phyloP scores from a whole-genome alignment of 2,329 filamentous ascomycete species.

The Beauveria asiatica region DNA sequence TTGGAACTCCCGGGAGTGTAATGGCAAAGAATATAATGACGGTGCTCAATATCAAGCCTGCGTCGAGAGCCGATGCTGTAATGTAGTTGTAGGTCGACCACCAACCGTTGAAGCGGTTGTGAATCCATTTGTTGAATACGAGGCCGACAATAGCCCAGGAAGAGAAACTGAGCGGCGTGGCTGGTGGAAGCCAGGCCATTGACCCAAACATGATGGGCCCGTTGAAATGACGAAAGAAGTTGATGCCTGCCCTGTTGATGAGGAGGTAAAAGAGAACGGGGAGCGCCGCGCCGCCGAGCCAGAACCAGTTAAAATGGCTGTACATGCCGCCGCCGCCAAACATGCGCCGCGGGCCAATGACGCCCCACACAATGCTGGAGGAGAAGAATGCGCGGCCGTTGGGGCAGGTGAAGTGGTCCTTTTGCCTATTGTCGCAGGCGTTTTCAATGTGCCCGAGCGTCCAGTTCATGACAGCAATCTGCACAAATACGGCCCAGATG shows the following conservation, averaged over 20 bases:
- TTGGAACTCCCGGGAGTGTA: constrained; percentile 25
- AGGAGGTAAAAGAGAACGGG: constrained; percentile 40
- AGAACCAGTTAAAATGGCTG: constrained; percentile 42
- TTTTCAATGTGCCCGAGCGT: constrained; percentile 36
- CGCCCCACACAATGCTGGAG: constrained; percentile 47
- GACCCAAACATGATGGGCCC: constrained; percentile 51
- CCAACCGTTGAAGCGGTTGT: constrained; percentile 46
- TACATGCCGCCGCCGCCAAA: constrained; percentile 47
- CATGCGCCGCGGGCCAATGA: constrained; percentile 48
- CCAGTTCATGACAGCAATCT: constrained; percentile 38
- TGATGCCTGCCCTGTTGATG: constrained; percentile 19
- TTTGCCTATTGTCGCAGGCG: constrained; percentile 31
- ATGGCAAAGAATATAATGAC: constrained; percentile 22
- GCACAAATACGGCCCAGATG: constrained; percentile 36
- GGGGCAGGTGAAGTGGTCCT: constrained; percentile 27
- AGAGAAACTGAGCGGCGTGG: constrained; percentile 51
- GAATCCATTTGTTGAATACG: constrained; percentile 50
- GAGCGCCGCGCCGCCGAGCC: constrained; percentile 39
- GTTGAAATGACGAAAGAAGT: constrained; percentile 40
- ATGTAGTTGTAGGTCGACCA: constrained; percentile 41
- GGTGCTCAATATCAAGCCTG: constrained; percentile 29
- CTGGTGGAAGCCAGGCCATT: constrained; percentile 46
- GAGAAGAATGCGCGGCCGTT: constrained; percentile 39
- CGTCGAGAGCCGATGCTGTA: constrained; percentile 31
- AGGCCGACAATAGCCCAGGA: constrained; percentile 49